Base-by-base conservation (phyloP, 2,329 filamentous ascomycete species). In the Botryosphaeria dothidea region DNA sequence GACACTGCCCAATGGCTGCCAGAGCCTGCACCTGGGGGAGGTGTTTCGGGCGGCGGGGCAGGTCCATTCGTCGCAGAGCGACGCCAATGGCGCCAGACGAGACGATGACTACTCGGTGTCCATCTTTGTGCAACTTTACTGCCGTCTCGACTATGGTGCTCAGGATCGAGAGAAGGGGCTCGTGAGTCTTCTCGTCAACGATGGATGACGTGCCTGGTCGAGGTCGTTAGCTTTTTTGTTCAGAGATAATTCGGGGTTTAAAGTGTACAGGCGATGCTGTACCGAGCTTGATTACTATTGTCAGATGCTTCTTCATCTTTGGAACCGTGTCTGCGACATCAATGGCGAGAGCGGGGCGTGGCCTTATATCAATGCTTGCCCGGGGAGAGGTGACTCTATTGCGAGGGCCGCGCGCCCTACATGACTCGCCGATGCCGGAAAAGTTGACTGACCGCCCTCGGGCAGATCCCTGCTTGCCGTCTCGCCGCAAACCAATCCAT, bases 11-110 rank as follows among this genome's bases (percentile, higher is more conserved):
- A 71, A 99, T 96, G 51, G 95, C 95, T 66, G 95, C 95, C 65
- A 99, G 85, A 11, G 94, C 95, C 85, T 98, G 95, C 67, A 97
- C 85, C 77, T 93, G 88, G 56, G 94, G 91, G 41, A 99, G 85
- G 77, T 96, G 90, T 78, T 97, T 97, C 23, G 95, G 95, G 70
- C 92, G 86, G 73, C 91, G 90, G 29, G 92, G 88, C 66, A 96
- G 84, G 75, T 97, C 88, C 92, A 98, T 97, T 67, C 93, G 88
- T 65, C 92, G 88, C 67, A 99, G 83, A 6, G 93, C 95, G 67
- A 99, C 93, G 66, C 94, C 95, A 78, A 99, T 96, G 77, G 95
- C 95, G 66, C 95, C 95, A 0, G 95, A 99, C 2, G 95, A 99
- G 68, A 98, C 96, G 69, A 99, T 91, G 77, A 99, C 90, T 60